Evolutionary conservation across 352 stramenopile species (phyloP).

Genomic region (Nothophytophthora sp.): DNA sequence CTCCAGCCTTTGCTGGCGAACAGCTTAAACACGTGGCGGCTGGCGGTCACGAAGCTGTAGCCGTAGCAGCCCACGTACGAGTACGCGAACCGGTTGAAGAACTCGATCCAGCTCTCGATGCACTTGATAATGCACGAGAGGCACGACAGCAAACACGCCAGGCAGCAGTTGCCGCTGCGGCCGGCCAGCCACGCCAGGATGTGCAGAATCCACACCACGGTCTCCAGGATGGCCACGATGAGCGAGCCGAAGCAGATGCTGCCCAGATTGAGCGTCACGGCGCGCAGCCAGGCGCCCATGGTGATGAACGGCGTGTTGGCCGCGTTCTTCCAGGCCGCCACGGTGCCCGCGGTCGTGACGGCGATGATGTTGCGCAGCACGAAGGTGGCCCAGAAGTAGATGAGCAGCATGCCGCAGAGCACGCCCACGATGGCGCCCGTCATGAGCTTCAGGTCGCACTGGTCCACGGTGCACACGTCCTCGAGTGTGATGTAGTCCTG

Average conservation of each 20-base stretch:
- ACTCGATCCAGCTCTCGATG: slow-evolving; percentile 86
- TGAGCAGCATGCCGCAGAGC: slow-evolving; percentile 89
- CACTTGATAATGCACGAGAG: slow-evolving; percentile 78
- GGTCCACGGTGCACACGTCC: slow-evolving; percentile 42
- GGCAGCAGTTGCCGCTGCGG: slow-evolving; percentile 75
- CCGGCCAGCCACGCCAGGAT: slow-evolving; percentile 61
- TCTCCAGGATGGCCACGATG: slow-evolving; percentile 91
- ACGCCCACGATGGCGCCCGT: slow-evolving; percentile 58
- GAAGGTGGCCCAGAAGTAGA: slow-evolving; percentile 92
- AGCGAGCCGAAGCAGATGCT: slow-evolving; percentile 94
- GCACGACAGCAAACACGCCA: slow-evolving; percentile 64
- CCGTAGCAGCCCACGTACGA: slow-evolving; percentile 88
- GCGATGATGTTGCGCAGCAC: slow-evolving; percentile 91
- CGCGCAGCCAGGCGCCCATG: slow-evolving; percentile 71
- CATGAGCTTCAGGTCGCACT: slow-evolving; percentile 51
- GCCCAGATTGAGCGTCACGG: slow-evolving; percentile 89
- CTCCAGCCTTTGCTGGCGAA: slow-evolving; percentile 85
- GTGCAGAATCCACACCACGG: slow-evolving; percentile 66
- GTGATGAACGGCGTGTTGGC: slow-evolving; percentile 74
- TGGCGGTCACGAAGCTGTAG: slow-evolving; percentile 83
- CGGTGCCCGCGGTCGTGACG: slow-evolving; percentile 87
- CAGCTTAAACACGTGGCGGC: slow-evolving; percentile 77
- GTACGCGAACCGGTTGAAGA: slow-evolving; percentile 91
- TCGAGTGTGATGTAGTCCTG: slow-evolving; percentile 66
- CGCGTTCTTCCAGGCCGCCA: slow-evolving; percentile 90